phyloP scores from a whole-genome alignment of 2,329 filamentous ascomycete species.

The Lecanicillium sp. region DNA sequence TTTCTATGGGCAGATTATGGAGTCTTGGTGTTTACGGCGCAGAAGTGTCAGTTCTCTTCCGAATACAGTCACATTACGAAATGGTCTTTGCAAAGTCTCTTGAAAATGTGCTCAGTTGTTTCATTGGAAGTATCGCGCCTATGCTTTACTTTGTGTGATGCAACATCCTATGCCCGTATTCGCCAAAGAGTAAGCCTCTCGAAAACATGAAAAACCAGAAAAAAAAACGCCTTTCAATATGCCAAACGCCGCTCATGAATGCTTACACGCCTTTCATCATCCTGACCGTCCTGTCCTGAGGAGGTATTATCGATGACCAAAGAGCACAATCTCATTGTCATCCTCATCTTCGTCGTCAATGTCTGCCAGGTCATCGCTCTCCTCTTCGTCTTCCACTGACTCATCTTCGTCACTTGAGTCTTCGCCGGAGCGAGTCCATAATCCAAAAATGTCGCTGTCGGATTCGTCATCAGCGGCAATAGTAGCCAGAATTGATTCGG shows the following conservation, averaged over 20 bases:
- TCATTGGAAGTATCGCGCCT: neutral
- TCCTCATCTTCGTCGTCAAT: constrained; percentile 37
- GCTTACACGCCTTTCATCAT: constrained; percentile 6
- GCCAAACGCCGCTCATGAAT: neutral
- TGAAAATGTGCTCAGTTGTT: no score
- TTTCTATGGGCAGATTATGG: no score
- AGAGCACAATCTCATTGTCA: constrained; percentile 39
- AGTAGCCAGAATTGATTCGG: constrained; percentile 18
- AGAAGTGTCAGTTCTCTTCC: no score
- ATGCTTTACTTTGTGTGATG: neutral
- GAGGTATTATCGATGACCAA: constrained; percentile 33
- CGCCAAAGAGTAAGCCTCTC: neutral
- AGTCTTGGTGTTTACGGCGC: no score
- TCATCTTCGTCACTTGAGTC: constrained; percentile 41
- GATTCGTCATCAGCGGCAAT: constrained; percentile 32
- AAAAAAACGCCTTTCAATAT: constrained; percentile 6
- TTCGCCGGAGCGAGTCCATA: constrained; percentile 43
- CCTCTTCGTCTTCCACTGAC: constrained; percentile 37
- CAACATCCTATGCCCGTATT: neutral
- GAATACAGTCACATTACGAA: no score
- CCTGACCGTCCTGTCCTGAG: no score
- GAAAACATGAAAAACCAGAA: no score
- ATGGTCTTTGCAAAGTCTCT: no score
- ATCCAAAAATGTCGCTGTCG: constrained; percentile 47
- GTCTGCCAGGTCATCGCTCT: constrained; percentile 31